phyloP scores from a whole-genome alignment of 345 rosid species.

The Trapa incisa region DNA sequence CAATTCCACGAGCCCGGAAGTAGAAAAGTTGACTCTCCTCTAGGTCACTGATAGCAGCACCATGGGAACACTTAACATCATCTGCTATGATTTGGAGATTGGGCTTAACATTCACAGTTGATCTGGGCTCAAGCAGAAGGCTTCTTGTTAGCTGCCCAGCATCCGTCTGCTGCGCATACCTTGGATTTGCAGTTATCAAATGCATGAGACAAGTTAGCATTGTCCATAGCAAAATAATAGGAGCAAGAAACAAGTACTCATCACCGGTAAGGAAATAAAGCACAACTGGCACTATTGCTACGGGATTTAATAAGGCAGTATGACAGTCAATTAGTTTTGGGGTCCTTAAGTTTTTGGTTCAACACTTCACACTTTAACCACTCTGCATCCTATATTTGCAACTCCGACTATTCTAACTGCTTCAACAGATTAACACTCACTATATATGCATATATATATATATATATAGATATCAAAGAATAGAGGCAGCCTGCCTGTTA shows the following conservation, averaged over 20 bases:
- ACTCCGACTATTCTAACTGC: neutral
- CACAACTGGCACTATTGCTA: neutral
- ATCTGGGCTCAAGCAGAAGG: conserved; percentile 76
- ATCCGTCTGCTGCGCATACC: conserved; percentile 87
- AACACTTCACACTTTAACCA: neutral
- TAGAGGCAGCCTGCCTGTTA: conserved; percentile 40
- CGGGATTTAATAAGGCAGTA: neutral
- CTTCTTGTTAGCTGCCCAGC: conserved; percentile 84
- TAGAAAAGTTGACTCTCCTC: conserved; percentile 87
- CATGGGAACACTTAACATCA: conserved; percentile 89
- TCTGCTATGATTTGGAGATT: conserved; percentile 89
- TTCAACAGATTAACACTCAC: neutral
- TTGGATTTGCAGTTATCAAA: conserved; percentile 12
- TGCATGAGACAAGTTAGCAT: neutral
- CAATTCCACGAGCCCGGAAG: conserved; percentile 77
- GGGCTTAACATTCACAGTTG: conserved; percentile 81
- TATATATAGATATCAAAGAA: neutral
- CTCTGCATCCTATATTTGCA: no score
- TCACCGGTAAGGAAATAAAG: neutral
- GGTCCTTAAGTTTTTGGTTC: neutral
- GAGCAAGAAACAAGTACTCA: neutral
- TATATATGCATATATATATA: neutral
- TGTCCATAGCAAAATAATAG: neutral
- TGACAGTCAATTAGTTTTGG: neutral
- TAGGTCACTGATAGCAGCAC: conserved; percentile 88